Percentiles rank a stretch among this genome's conserved stretches.
These are phyloP conservation scores for Coemansia sp. DNA, from an alignment of 192 early-diverging fungal species.

Conservation along the genomic window DNA sequence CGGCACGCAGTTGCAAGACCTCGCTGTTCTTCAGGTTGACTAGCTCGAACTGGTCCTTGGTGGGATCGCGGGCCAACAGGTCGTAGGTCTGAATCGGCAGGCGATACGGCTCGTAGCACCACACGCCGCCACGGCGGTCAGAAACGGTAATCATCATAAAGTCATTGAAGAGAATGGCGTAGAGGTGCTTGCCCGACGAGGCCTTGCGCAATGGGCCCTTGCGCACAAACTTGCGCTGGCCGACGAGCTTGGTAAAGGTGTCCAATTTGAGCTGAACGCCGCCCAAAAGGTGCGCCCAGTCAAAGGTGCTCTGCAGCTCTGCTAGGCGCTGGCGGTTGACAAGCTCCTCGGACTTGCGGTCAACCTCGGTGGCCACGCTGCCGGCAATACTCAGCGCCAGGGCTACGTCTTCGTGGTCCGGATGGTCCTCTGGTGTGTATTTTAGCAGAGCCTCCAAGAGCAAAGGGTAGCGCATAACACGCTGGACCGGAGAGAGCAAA, in stretches of 20 bases:
- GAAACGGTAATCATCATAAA: slow-evolving; percentile 59
- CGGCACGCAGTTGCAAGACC: slow-evolving; percentile 52
- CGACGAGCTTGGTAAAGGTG: slow-evolving; percentile 53
- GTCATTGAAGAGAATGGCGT: slow-evolving; percentile 57
- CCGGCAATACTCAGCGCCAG: slow-evolving; percentile 50
- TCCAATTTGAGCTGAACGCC: slow-evolving; percentile 55
- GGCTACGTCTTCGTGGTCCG: slow-evolving; percentile 52
- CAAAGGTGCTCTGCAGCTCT: slow-evolving; percentile 54
- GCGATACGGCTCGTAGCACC: slow-evolving; percentile 55
- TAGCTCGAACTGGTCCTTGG: slow-evolving; percentile 56
- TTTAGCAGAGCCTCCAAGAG: slow-evolving; percentile 54
- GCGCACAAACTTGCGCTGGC: slow-evolving; percentile 56
- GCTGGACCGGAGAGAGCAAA: slow-evolving; percentile 51
- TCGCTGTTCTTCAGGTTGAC: slow-evolving; percentile 53
- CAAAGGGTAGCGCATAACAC: slow-evolving; percentile 55
- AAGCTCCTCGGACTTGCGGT: slow-evolving; percentile 55
- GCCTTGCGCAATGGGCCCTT: slow-evolving; percentile 56
- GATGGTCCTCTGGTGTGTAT: slow-evolving; percentile 50
- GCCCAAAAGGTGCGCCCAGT: slow-evolving; percentile 53
- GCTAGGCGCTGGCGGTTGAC: slow-evolving; percentile 50
- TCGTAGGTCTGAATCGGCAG: slow-evolving; percentile 56
- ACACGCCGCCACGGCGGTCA: slow-evolving; percentile 44
- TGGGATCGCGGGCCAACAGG: slow-evolving; percentile 47
- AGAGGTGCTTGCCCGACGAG: slow-evolving; percentile 51
- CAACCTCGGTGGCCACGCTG: slow-evolving; percentile 54